phyloP scores from a whole-genome alignment of 2,329 filamentous ascomycete species.

The Colletotrichum spinosum region DNA sequence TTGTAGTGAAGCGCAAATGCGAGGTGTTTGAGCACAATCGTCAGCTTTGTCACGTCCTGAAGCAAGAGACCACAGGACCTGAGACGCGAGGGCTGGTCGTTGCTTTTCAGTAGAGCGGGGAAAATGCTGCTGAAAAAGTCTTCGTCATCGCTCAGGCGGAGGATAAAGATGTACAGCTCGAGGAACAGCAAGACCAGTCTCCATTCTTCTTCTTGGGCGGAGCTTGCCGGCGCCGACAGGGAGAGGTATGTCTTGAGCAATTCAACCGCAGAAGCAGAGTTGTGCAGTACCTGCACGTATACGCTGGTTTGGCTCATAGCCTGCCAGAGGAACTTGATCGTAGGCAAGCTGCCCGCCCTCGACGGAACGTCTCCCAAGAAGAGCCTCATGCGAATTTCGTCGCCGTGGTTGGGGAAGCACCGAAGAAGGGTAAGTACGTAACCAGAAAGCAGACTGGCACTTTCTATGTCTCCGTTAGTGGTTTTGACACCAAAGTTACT shows the following conservation, averaged over 20 bases:
- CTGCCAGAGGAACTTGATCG: constrained; percentile 89
- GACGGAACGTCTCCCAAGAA: constrained; percentile 78
- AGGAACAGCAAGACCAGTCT: constrained; percentile 89
- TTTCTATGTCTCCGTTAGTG: constrained; percentile 45
- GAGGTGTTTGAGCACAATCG: constrained; percentile 88
- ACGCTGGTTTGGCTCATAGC: constrained; percentile 57
- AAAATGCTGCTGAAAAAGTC: constrained; percentile 82
- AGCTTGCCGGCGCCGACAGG: constrained; percentile 39
- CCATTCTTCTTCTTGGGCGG: constrained; percentile 77
- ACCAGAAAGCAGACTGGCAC: constrained; percentile 76
- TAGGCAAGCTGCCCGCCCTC: constrained; percentile 62
- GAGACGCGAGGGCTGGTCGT: constrained; percentile 56
- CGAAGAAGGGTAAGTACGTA: constrained; percentile 88
- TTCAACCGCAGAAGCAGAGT: constrained; percentile 38
- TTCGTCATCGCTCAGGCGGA: constrained; percentile 95
- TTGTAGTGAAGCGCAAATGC: constrained; percentile 92
- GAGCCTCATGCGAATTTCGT: constrained; percentile 95
- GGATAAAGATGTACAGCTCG: constrained; percentile 91
- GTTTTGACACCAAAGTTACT: constrained; percentile 40
- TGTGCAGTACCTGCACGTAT: constrained; percentile 34
- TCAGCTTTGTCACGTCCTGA: constrained; percentile 78
- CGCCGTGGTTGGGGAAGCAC: constrained; percentile 83
- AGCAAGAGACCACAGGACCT: constrained; percentile 77
- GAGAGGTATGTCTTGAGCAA: constrained; percentile 44
- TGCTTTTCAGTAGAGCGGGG: constrained; percentile 50